Base-by-base conservation (phyloP, 2,329 filamentous ascomycete species). In the Talaromyces sp. region DNA sequence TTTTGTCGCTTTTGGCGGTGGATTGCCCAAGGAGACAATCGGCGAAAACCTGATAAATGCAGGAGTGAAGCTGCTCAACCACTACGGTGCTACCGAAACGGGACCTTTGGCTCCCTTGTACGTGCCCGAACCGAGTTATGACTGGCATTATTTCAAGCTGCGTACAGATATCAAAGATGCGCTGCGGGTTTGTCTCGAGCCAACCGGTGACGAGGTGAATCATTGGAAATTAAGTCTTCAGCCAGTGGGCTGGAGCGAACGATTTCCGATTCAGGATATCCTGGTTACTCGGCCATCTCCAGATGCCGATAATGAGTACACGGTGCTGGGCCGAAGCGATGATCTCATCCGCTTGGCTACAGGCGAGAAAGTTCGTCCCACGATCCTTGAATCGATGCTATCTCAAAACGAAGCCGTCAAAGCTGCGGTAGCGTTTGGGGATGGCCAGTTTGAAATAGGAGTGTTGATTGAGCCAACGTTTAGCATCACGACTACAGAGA, bases 11-110 rank as follows among this genome's bases (percentile, higher is more conserved):
- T 56, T 55, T 23, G 60, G 52, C 16, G 60, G 60, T 14, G 40
- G 60, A n/a, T 39, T 55, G 12, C 37, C 46, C 7, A 62, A 55
- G 23, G 35, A 39, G 40, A 16, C 16, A 3, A 55, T 55, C 7
- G 52, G 60, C n/a, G 33, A 57, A 7, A 44, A 42, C 14, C n/a
- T 62, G 12, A 46, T 16, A 11, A 23, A 11, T 6, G 33, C n/a
- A 7, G 60, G 60, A 5, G 60, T 62, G 50, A 55, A 57, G 52
- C 50, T 62, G n/a, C 28, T 62, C n/a, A 62, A 62, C 11, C 60
- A 56, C 16, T 62, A 62, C 50, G 50, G 60, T 1, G 31, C 60
- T 11, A 57, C 50, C 11, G 60, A 62, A 52, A 57, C 48, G 12
- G 58, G 58, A 8, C 58, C 58, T 42, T 50, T 60, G 39, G 50